Evolutionary conservation across 2,329 filamentous ascomycete genomes (phyloP), one percentile per base, ranked within the genome.

Genomic region (Ilyonectria destructans): DNA sequence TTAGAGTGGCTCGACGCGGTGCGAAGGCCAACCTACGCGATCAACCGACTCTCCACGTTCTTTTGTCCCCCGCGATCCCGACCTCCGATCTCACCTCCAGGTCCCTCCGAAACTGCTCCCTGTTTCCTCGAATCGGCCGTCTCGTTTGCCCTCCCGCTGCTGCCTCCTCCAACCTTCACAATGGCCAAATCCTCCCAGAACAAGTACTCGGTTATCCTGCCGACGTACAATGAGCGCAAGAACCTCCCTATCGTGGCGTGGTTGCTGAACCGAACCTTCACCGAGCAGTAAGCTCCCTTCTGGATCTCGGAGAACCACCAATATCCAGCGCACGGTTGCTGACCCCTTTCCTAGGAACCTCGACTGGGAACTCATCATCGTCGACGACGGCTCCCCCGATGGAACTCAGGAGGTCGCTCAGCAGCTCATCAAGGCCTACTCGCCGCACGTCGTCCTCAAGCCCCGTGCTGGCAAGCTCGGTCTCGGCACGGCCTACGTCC

Each of bases 351-450:
- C 26, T 67, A 97, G 96, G 80, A 93, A 96, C 58, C 89, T 99
- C 77, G 92, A 98, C 82, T 99, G 94, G 94, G 95, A 99, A 86
- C 88, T 99, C 81, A 92, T 99, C 81, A 96, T 99, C 81, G 93
- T 99, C 82, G 96, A 99, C 89, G 97, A 99, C 83, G 96, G 93
- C 84, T 97, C 94, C 65, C 96, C 96, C 74, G 96, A 99, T 83
- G 95, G 95, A 79, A 99, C 96, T 60, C 93, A 97, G 82, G 90
- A 93, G 70, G 89, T 99, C 76, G 96, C 96, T 70, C 88, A 92
- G 80, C 95, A 99, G 82, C 93, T 99, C 73, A 92, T 96, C 80
- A 92, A 93, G 80, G 92, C 91, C 77, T 99, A 97, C 88, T 80
- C 90, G 33, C 87, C 91, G 52, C 93, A 92, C 83, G 91, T 99